Percentiles rank a stretch among this genome's conserved stretches.
Evolutionary conservation across 306 rosid genomes (phyloP).

Genomic region (Prunus campanulata): DNA sequence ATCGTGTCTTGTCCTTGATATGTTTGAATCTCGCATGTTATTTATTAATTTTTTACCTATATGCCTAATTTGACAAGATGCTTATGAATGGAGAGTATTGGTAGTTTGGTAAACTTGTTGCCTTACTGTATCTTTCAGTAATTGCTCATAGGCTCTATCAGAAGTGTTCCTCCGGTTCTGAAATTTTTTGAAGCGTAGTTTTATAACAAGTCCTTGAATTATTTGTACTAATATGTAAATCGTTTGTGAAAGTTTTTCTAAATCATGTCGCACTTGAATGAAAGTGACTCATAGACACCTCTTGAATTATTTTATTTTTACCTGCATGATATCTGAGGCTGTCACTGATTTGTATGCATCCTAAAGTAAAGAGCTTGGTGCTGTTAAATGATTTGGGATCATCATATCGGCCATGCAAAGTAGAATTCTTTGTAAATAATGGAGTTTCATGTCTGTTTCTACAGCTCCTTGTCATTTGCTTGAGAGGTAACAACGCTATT

Average conservation of each 20-base stretch:
- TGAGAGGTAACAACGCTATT: constrained; percentile 13
- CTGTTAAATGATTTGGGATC: neutral
- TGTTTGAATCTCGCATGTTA: neutral
- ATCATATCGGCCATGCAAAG: neutral
- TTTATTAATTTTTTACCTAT: neutral
- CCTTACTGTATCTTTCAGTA: neutral
- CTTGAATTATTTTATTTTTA: neutral
- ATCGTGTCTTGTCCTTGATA: neutral
- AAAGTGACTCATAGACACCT: neutral
- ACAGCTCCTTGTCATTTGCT: neutral
- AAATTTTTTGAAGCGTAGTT: neutral
- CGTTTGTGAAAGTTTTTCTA: neutral
- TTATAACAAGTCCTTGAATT: neutral
- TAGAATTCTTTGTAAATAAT: neutral
- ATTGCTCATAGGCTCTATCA: neutral
- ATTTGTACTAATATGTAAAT: neutral
- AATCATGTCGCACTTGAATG: neutral
- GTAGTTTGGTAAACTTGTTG: neutral
- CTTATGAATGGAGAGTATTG: neutral
- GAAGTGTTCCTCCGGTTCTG: neutral
- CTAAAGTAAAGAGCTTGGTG: neutral
- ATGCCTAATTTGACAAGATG: neutral
- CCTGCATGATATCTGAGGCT: neutral
- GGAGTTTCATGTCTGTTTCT: constrained; percentile 2
- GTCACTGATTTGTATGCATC: neutral